phyloP scores from a whole-genome alignment of 148 eudicot species.

The Cornus suecica region DNA sequence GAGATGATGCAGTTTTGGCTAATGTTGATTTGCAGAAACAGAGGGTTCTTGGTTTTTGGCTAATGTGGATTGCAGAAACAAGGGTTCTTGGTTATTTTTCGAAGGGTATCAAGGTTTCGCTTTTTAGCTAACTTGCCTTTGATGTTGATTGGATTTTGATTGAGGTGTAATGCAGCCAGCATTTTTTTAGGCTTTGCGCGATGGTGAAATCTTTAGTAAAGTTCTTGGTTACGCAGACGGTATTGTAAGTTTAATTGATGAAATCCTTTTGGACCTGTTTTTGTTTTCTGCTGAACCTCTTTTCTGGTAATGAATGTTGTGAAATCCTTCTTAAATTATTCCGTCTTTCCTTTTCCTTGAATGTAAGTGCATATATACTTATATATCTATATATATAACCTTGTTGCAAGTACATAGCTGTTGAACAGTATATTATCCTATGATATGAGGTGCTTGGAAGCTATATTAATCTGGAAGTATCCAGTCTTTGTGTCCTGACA shows the following conservation, averaged over 20 bases:
- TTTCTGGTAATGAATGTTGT: background rate
- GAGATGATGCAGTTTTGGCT: slow-evolving; percentile 6
- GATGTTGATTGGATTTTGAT: slow-evolving; percentile 10
- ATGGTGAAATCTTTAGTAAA: background rate
- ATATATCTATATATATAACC: too few species aligned
- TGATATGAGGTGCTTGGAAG: background rate
- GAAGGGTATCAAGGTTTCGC: background rate
- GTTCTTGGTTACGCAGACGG: background rate
- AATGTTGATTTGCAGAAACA: slow-evolving; percentile 1
- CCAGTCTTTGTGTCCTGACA: background rate
- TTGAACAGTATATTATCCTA: background rate
- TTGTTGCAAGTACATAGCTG: background rate
- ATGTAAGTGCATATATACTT: too few species aligned
- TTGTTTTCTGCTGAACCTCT: background rate
- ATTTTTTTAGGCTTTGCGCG: background rate
- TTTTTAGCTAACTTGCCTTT: background rate
- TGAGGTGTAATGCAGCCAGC: background rate
- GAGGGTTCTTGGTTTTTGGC: background rate
- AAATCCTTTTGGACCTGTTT: background rate
- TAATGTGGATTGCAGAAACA: too few species aligned
- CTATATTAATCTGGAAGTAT: too few species aligned
- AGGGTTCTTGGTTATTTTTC: background rate
- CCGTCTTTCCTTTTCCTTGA: background rate
- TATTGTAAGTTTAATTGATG: background rate
- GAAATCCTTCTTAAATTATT: background rate